Evolutionary conservation across 164 flowering plant genomes (phyloP).

Genomic region (Chimonanthus salicifolius): DNA sequence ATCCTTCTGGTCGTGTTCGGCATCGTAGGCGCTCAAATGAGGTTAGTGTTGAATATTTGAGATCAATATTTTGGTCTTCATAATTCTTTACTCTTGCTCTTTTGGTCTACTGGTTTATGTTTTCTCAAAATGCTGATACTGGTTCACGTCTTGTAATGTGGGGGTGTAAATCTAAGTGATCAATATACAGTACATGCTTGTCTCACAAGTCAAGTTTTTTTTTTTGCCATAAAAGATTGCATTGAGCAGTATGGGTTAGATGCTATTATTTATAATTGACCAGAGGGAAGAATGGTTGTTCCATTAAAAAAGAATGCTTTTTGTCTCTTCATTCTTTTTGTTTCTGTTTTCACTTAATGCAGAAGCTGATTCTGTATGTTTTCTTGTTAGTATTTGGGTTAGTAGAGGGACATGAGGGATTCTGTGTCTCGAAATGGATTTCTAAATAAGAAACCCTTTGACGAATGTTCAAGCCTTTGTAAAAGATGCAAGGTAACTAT

Average conservation of each 20-base stretch:
- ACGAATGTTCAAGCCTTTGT: no score
- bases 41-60: slow-evolving; percentile 31
- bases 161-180: neutral
- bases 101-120: neutral
- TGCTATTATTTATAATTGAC: neutral
- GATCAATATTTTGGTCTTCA: neutral
- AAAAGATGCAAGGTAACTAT: no score
- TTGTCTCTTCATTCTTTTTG: no score
- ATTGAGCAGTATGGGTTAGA: neutral
- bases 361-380: no score
- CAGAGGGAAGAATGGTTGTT: neutral
- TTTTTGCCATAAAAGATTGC: neutral
- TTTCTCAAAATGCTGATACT: neutral
- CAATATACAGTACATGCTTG: neutral
- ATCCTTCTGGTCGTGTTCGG: slow-evolving; percentile 45
- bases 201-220: neutral
- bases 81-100: slow-evolving; percentile 2
- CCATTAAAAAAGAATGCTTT: no score
- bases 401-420: no score
- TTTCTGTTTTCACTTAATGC: no score
- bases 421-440: no score
- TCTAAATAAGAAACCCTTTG: no score
- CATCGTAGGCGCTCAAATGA: slow-evolving; percentile 69
- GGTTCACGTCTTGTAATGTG: neutral
- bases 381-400: no score